Evolutionary conservation across 2,329 filamentous ascomycete species (phyloP).

Genomic region (Aaosphaeria pasadenensis): DNA sequence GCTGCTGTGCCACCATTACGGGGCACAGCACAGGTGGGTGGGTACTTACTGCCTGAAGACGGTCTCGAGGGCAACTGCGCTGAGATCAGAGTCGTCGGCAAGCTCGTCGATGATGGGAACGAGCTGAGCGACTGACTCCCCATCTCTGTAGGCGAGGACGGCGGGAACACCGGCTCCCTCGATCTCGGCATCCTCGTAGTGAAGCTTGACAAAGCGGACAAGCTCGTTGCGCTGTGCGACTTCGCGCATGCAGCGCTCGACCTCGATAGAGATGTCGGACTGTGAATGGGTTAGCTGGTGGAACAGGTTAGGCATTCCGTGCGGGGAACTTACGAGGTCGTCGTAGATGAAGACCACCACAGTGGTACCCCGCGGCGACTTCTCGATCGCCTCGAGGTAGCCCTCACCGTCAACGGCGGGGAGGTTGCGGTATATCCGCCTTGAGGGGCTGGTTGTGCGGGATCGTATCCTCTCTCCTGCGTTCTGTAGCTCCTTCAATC

Average conservation of each 20-base stretch:
- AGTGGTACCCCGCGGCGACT: slow-evolving; percentile 73
- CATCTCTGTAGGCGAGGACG: slow-evolving; percentile 82
- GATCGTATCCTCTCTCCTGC: slow-evolving; percentile 55
- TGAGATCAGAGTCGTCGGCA: slow-evolving; percentile 56
- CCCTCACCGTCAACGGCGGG: slow-evolving; percentile 84
- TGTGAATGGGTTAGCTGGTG: slow-evolving; percentile 34
- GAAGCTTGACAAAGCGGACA: slow-evolving; percentile 84
- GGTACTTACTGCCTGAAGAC: slow-evolving; percentile 49
- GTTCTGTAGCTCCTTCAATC: slow-evolving; percentile 73
- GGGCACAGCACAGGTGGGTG: not conserved
- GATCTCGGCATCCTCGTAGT: slow-evolving; percentile 92
- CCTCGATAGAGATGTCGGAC: slow-evolving; percentile 74
- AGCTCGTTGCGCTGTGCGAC: slow-evolving; percentile 69
- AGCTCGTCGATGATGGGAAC: slow-evolving; percentile 86
- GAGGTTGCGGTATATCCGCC: slow-evolving; percentile 73
- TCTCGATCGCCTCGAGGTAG: slow-evolving; percentile 95
- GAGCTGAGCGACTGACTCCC: slow-evolving; percentile 86
- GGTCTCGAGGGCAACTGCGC: slow-evolving; percentile 55
- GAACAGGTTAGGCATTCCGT: not conserved
- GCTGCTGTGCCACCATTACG: slow-evolving; percentile 2
- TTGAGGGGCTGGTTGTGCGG: slow-evolving; percentile 66
- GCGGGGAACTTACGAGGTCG: slow-evolving; percentile 62
- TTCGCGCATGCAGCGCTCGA: slow-evolving; percentile 74
- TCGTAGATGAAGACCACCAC: slow-evolving; percentile 96
- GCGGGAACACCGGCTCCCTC: slow-evolving; percentile 85